Conservation (phyloP, 2,329 filamentous ascomycete species). For the Aureobasidium sp. region DNA sequence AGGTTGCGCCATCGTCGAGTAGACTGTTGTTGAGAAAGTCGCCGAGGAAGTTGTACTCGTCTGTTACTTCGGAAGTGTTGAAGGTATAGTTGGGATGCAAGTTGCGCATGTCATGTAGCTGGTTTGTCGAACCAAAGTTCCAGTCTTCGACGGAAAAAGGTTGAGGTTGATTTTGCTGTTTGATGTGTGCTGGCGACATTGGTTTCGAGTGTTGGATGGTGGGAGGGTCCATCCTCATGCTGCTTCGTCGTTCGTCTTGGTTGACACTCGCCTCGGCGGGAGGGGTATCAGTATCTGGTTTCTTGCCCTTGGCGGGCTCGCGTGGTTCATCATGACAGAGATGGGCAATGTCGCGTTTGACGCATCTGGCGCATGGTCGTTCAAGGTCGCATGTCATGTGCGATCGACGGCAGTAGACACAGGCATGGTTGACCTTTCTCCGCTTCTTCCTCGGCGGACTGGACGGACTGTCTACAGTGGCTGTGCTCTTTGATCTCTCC, state of each 20-base stretch:
- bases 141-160: slow-evolving; percentile 49
- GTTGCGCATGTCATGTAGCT: slow-evolving; percentile 89
- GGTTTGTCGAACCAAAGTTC: slow-evolving; percentile 67
- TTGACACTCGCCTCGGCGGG: background rate
- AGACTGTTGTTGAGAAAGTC: slow-evolving; percentile 92
- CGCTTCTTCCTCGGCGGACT: slow-evolving; percentile 38
- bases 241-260: slow-evolving; percentile 3
- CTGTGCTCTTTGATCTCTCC: slow-evolving; percentile 10
- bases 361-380: slow-evolving; percentile 92
- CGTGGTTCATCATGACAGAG: slow-evolving; percentile 96
- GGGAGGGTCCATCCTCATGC: slow-evolving; percentile 28
- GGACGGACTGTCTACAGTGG: background rate
- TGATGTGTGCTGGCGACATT: slow-evolving; percentile 59
- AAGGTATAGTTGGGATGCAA: slow-evolving; percentile 95
- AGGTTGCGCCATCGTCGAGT: slow-evolving; percentile 58
- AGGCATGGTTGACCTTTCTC: slow-evolving; percentile 49
- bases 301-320: slow-evolving; percentile 61
- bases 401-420: slow-evolving; percentile 48
- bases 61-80: slow-evolving; percentile 83
- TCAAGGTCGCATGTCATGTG: slow-evolving; percentile 57
- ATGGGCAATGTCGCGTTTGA: slow-evolving; percentile 97
- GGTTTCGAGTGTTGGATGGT: slow-evolving; percentile 66
- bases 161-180: slow-evolving; percentile 49
- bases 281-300: slow-evolving; percentile 2
- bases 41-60: slow-evolving; percentile 94